Base-by-base conservation (phyloP, 2,329 filamentous ascomycete genomes). In the Bipolaris gigantea region DNA sequence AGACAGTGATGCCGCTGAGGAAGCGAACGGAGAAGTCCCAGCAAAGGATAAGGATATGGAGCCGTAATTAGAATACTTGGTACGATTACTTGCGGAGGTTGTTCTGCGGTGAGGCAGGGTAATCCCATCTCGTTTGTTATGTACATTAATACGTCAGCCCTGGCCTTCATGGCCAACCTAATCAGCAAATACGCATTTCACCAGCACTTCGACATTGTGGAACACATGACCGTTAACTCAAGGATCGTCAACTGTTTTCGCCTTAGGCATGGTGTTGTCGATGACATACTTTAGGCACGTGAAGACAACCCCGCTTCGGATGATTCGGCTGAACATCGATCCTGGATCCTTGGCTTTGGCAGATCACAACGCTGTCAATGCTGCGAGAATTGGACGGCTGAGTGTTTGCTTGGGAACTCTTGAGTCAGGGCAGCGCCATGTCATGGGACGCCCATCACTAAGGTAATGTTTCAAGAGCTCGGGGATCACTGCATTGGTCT, bases 41-140 rank as follows among this genome's bases (percentile, higher is more conserved):
- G 50, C 35, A 38, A 44, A 56, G 41, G 56, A 58, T 41, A 53
- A 49, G 30, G 53, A 61, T 15, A 34, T 40, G 1, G 15, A 35
- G 19, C 18, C 44, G 41, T 53, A 40, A 18, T 25, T 9, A 18
- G 15, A 18, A 8, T 16, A 13, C n/a, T 5, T 19, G 21, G 9
- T 5, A n/a, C 10, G 19, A 43, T 27, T 5, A 30, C 34, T 40
- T 5, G n/a, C 30, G n/a, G 19, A 19, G 40, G 3, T 16, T 45
- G 27, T 11, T 11, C 40, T 45, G 34, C 21, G 51, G 51, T 45
- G 51, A 50, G 36, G 51, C 33, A 36, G 51, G 34, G 36, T 23
- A 5, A 11, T 30, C 19, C 40, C 5, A 21, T 19, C 21, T 11
- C 21, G n/a, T 48, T 38, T 10, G 21, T 38, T 15, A 42, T 15